Base-by-base conservation (phyloP, 768 basidiomycete genomes). In the Lactarius psammicola region DNA sequence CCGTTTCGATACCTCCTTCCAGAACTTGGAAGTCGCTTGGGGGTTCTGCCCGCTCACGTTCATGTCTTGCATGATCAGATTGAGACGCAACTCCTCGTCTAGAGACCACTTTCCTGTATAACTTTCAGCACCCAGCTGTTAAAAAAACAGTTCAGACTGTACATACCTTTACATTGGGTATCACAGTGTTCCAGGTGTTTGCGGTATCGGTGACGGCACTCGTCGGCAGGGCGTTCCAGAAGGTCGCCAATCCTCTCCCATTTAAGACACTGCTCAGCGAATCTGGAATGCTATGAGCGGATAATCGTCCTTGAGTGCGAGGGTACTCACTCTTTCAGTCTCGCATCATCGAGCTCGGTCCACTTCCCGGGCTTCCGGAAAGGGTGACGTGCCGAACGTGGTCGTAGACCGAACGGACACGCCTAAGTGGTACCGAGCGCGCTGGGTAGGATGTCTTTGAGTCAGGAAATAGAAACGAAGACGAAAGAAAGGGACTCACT, bases 401-500 rank as follows among this genome's bases (percentile, higher is more conserved):
- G 10, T n/a, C 3, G 4, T 46, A 46, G 10, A 46, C 44, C 4
- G 44, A 46, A 9, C 10, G n/a, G n/a, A n/a, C n/a, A n/a, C 3
- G 3, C n/a, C n/a, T 11, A 9, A 11, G n/a, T n/a, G 44, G n/a
- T 10, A 46, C 44, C 1, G n/a, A 46, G n/a, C 8, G 11, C 4
- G 10, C 44, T 46, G 11, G n/a, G 44, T 10, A 46, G 3, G 44
- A 10, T 46, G 8, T 46, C 9, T 2, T n/a, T 10, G n/a, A n/a
- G n/a, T 23, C 44, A 7, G n/a, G 2, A 46, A 9, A 10, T 11
- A 5, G 0, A 0, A 0, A 23, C 20, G 0, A n/a, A 11, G 20
- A 17, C 11, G n/a, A 46, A 23, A n/a, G n/a, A n/a, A 38, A 10
- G 38, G 0, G 10, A 46, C 44, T n/a, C 6, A 46, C 44, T 20